Percentiles rank a stretch among this genome's conserved stretches.
Conservation (phyloP, 108 stramenopile genomes). For the Skeletonema marinoi region DNA sequence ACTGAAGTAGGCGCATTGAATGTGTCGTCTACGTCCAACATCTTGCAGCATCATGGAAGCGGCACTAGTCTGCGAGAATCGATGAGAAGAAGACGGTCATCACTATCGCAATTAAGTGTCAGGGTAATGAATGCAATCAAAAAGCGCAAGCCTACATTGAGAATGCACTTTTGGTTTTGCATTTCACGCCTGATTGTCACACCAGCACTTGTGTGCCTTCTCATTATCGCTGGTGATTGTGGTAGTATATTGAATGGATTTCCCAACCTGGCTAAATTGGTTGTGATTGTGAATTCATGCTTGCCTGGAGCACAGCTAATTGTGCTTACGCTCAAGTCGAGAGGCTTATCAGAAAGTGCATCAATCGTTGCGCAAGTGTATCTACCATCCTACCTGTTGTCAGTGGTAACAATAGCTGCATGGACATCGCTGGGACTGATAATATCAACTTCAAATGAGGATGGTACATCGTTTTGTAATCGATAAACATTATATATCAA, state of each 20-base stretch:
- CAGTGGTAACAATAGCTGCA: slow-evolving; percentile 67
- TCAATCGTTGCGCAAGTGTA: slow-evolving; percentile 67
- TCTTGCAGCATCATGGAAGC: no score
- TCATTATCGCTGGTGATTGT: slow-evolving; percentile 67
- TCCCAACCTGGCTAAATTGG: slow-evolving; percentile 62
- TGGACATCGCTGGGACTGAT: slow-evolving; percentile 74
- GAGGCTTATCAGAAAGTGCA: slow-evolving; percentile 59
- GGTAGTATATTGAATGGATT: slow-evolving; percentile 44
- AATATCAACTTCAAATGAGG: slow-evolving; percentile 57
- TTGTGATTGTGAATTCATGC: slow-evolving; percentile 65
- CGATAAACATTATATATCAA: background rate
- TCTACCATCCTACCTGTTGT: slow-evolving; percentile 61
- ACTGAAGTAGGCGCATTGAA: background rate
- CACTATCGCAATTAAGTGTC: slow-evolving; percentile 19
- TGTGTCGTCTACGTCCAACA: background rate
- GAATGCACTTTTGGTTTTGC: slow-evolving; percentile 69
- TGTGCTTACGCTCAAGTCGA: slow-evolving; percentile 65
- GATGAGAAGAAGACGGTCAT: slow-evolving; percentile 26
- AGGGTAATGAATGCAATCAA: slow-evolving; percentile 35
- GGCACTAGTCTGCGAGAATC: background rate
- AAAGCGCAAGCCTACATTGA: slow-evolving; percentile 29
- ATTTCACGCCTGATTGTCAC: slow-evolving; percentile 58
- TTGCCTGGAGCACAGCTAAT: slow-evolving; percentile 70
- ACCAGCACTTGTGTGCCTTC: slow-evolving; percentile 55
- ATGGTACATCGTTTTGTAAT: slow-evolving; percentile 25